These are phyloP conservation scores for Prototheca wickerhamii DNA, from an alignment of 163 green algal genomes.

Conservation along the genomic window DNA sequence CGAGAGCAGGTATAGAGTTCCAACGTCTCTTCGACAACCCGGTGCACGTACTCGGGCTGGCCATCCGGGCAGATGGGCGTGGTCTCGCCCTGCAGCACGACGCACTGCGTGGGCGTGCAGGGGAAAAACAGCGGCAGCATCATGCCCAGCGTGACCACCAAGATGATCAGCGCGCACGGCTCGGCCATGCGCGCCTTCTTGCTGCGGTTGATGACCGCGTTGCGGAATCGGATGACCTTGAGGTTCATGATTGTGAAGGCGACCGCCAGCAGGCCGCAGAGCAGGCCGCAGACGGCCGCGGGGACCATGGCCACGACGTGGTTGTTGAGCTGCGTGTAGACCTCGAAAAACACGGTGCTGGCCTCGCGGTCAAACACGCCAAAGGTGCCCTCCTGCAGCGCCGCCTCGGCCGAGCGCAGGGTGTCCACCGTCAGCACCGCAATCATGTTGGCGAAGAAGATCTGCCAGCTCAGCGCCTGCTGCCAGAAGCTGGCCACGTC, in stretches of 20 bases:
- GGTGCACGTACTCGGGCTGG: conserved; percentile 20
- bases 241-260: conserved; percentile 75
- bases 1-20: conserved; percentile 59
- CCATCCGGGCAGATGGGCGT: conserved; percentile 12
- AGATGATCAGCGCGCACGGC: conserved; percentile 60
- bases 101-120: conserved; percentile 64
- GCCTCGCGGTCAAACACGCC: conserved; percentile 66
- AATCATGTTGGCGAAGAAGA: conserved; percentile 82
- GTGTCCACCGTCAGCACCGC: conserved; percentile 64
- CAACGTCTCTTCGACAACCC: conserved; percentile 48
- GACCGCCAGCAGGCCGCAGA: conserved; percentile 60
- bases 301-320: conserved; percentile 68
- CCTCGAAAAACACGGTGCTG: conserved; percentile 53
- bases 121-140: conserved; percentile 77
- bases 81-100: conserved; percentile 45
- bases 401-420: conserved; percentile 46
- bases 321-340: conserved; percentile 44
- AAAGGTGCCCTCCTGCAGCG: conserved; percentile 56
- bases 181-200: conserved; percentile 56
- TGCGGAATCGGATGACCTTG: conserved; percentile 40
- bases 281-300: conserved; percentile 60
- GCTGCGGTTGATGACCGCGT: conserved; percentile 26
- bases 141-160: conserved; percentile 77
- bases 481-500: conserved; percentile 84
- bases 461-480: conserved; percentile 51